Conservation (phyloP, 495 filamentous ascomycete species). For the Penicillium turbatum region DNA sequence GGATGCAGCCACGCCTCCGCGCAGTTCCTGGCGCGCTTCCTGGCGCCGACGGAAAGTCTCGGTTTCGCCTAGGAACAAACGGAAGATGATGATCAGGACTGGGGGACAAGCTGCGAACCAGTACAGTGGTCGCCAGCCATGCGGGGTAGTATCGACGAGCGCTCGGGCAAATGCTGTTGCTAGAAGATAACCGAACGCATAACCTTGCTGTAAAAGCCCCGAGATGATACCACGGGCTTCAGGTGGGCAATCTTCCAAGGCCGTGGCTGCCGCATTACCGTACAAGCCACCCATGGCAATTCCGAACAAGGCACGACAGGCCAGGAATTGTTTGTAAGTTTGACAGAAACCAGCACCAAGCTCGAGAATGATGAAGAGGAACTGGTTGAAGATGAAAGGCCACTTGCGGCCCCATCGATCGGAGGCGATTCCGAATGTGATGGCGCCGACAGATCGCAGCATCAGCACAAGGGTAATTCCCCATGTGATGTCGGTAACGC, state of each 20-base stretch:
- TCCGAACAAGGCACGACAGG: slow-evolving; percentile 78
- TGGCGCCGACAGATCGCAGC: slow-evolving; percentile 80
- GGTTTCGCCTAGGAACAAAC: slow-evolving; percentile 74
- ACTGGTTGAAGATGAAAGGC: slow-evolving; percentile 80
- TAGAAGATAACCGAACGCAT: slow-evolving; percentile 82
- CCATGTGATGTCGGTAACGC: slow-evolving; percentile 79
- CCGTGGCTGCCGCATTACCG: slow-evolving; percentile 82
- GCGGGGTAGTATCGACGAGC: slow-evolving; percentile 65
- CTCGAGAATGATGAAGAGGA: slow-evolving; percentile 77
- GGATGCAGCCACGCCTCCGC: slow-evolving; percentile 49
- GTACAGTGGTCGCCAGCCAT: slow-evolving; percentile 77
- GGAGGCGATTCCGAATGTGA: slow-evolving; percentile 80
- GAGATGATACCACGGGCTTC: slow-evolving; percentile 71
- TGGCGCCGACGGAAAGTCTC: slow-evolving; percentile 60
- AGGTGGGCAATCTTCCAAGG: slow-evolving; percentile 76
- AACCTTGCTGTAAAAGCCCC: slow-evolving; percentile 83
- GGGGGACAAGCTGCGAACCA: slow-evolving; percentile 83
- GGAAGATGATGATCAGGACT: slow-evolving; percentile 75
- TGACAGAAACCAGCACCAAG: slow-evolving; percentile 74
- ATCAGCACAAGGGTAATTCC: slow-evolving; percentile 85
- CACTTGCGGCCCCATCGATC: slow-evolving; percentile 86
- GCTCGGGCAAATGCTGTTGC: slow-evolving; percentile 72
- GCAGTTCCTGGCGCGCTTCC: slow-evolving; percentile 47
- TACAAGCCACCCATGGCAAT: slow-evolving; percentile 88
- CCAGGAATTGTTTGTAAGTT: slow-evolving; percentile 75